Conservation (phyloP, 371 early-diverging fungal genomes). For the Rhizopus arrhizus region DNA sequence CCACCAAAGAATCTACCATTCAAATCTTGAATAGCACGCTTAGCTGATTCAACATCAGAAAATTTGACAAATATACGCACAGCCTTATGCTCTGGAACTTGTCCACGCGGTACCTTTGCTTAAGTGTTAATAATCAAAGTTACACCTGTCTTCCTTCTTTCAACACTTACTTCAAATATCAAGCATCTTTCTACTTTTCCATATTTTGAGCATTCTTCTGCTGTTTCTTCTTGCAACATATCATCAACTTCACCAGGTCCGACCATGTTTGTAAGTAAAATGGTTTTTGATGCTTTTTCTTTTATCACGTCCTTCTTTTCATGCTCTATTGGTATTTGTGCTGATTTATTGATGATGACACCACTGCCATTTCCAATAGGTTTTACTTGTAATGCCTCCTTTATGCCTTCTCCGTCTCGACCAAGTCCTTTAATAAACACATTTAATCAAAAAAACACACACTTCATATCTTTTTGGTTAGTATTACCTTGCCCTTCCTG, state of each 20-base stretch:
- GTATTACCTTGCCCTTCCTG: slow-evolving; percentile 45
- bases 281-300: slow-evolving; percentile 38
- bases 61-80: slow-evolving; percentile 79
- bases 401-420: slow-evolving; percentile 39
- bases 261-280: slow-evolving; percentile 68
- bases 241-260: slow-evolving; percentile 76
- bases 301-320: not conserved
- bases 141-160: not conserved
- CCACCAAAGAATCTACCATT: slow-evolving; percentile 82
- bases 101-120: slow-evolving; percentile 48
- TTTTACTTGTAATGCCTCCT: slow-evolving; percentile 38
- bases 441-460: not conserved
- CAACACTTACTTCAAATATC: slow-evolving; percentile 59
- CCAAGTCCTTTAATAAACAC: slow-evolving; percentile 30
- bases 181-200: slow-evolving; percentile 72
- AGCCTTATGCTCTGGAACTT: slow-evolving; percentile 60
- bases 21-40: slow-evolving; percentile 61
- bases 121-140: not conserved
- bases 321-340: not conserved
- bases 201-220: slow-evolving; percentile 75
- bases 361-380: slow-evolving; percentile 37
- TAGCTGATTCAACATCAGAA: slow-evolving; percentile 49
- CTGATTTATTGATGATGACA: slow-evolving; percentile 28
- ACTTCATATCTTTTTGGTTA: not conserved
- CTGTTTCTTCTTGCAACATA: slow-evolving; percentile 72